Base-by-base conservation (phyloP, 768 basidiomycete species). In the Suillus ampliporus region DNA sequence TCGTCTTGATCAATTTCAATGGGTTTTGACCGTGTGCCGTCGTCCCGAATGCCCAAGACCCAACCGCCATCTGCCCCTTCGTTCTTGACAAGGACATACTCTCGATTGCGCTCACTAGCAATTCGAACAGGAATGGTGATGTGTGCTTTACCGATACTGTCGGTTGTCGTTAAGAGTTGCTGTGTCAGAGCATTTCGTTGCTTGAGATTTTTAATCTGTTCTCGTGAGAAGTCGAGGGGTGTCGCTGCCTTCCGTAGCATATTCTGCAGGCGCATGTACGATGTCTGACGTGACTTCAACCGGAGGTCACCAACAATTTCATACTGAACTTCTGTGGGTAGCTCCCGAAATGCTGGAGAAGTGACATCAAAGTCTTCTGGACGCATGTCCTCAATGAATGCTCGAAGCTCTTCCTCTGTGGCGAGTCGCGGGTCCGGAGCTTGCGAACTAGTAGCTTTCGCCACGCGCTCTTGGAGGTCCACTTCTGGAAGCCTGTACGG, bases 291-390 rank as follows among this genome's bases (percentile, higher is more conserved):
- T 1, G 96, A 98, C 75, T 95, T 95, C 61, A 97, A 82, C 4
- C 97, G 88, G 53, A 99, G 81, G 78, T 99, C 97, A 58, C 97
- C 96, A 38, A 99, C 89, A 67, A 99, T 97, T 78, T 99, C 97
- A 76, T 99, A 99, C 69, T 99, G 95, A 23, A 97, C 88, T 74
- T 99, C 96, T 0, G 94, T 97, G 3, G 97, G 96, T 3, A 99
- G 85, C 65, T 94, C 92, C 26, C 89, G 86, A 73, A 99, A 99
- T 21, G 89, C 93, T 5, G 93, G 85, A 2, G 95, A 95, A 19
- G 88, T 84, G 60, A 97, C 86, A 71, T 99, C 97, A 68, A 99
- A 93, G 71, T 99, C 95, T 69, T 95, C 95, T 0, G 96, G 95
- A 2, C 90, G 87, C 89, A 98, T 96, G 50, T 96, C 92, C 62